Base-by-base conservation (phyloP, 495 filamentous ascomycete genomes). In the Staphylotrichum longicolle region DNA sequence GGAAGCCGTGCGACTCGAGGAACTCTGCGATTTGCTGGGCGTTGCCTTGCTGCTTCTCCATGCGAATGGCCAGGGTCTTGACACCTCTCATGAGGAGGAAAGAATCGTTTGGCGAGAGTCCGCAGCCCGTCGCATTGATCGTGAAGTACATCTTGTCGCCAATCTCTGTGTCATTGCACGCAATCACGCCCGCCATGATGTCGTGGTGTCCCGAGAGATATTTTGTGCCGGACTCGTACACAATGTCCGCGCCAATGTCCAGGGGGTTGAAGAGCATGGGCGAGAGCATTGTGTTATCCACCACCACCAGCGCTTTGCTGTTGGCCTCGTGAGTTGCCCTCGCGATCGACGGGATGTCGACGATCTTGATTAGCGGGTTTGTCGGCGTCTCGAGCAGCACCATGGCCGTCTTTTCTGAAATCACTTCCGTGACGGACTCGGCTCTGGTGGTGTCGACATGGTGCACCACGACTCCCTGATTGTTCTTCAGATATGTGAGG, bases 251-350 rank as follows among this genome's bases (percentile, higher is more conserved):
- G 41, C 95, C 94, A 27, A 98, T 80, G 45, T 96, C 93, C 5
- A 98, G 84, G 9, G 94, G 94, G 75, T 94, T 97, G 62, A 85
- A 86, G 14, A 98, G 86, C 71, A 95, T 85, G 9, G 94, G 94
- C 0, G 91, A 96, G 66, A 98, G 88, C 94, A 98, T 98, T 50
- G 94, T 97, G 78, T 98, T 98, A 75, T 98, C 94, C 34, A 97
- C 93, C 7, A 88, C 83, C 12, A 98, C 91, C 41, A 97, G 75
- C n/a, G 87, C 87, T 63, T 81, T 84, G n/a, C 86, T 80, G 71
- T 93, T 96, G 7, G 83, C 86, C 55, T 85, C 85, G 74, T 98
- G 93, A 4, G 88, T 84, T 27, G 85, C 75, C 14, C 82, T 74
- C 7, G 92, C 86, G 62, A 98, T 93, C 20, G 82, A 73, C 3